Evolutionary conservation across 2,329 filamentous ascomycete species (phyloP).

Genomic region (Colletotrichum eremochloae): DNA sequence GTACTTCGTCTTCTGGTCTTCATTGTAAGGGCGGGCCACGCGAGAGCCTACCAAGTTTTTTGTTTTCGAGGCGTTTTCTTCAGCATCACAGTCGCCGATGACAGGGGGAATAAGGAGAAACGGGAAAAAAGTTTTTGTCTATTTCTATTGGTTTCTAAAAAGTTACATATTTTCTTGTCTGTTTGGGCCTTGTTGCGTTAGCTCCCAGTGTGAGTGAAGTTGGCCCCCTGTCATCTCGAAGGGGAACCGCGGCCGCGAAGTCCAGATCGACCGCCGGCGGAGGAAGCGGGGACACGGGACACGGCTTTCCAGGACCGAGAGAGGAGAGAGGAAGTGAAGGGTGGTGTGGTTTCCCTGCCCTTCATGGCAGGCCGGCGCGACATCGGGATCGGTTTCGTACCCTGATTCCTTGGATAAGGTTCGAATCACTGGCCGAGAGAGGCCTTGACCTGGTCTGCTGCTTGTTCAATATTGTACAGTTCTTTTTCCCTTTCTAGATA

Average conservation of each 20-base stretch:
- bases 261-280: constrained; percentile 22
- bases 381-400: constrained; percentile 22
- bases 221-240: not conserved
- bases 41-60: constrained; percentile 2
- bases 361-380: not conserved
- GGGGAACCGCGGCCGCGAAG: constrained; percentile 3
- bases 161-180: not conserved
- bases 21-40: constrained; percentile 5
- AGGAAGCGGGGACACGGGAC: constrained; percentile 23
- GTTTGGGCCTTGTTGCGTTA: not conserved
- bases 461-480: constrained; percentile 4
- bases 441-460: not conserved
- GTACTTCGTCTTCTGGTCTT: constrained; percentile 29
- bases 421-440: not conserved
- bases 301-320: constrained; percentile 1
- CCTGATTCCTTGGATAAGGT: constrained; percentile 4
- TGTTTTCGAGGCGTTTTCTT: constrained; percentile 36
- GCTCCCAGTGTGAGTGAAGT: not conserved
- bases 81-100: constrained; percentile 32
- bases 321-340: not conserved
- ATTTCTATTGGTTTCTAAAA: constrained; percentile 17
- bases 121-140: constrained; percentile 23
- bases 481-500: constrained; percentile 1
- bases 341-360: not conserved
- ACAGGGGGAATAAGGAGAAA: constrained; percentile 7